These are phyloP conservation scores for Aphanomyces stellatus DNA, from an alignment of 352 stramenopile species.

Conservation along the genomic window DNA sequence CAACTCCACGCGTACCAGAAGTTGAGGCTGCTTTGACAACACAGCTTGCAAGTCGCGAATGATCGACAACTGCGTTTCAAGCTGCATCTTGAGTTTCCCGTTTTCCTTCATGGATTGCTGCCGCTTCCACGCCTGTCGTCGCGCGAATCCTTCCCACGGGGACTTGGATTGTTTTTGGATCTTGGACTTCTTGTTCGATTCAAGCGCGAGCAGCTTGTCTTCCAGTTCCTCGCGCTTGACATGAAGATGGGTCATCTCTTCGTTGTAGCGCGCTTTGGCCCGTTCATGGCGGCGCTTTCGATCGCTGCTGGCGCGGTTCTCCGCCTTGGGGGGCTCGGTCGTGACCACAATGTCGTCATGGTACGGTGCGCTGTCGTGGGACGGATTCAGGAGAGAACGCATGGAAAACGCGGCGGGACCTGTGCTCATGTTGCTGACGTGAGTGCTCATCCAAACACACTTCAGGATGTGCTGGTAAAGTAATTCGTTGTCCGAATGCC, in stretches of 20 bases:
- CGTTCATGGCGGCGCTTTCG: conserved; percentile 13
- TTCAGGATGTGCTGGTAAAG: too few relatives aligned
- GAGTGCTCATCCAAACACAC: background rate
- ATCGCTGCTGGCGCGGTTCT: background rate
- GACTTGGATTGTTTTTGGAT: background rate
- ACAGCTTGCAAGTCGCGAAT: background rate
- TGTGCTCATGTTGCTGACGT: background rate
- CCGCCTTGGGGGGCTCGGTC: background rate
- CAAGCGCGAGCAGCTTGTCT: background rate
- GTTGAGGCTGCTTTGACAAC: conserved; percentile 1
- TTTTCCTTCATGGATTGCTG: conserved; percentile 7
- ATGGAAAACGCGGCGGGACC: background rate
- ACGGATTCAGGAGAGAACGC: background rate
- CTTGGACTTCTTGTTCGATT: conserved; percentile 11
- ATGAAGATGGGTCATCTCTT: conserved; percentile 6
- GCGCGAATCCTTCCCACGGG: conserved; percentile 11
- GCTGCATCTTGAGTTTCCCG: background rate
- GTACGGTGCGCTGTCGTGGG: background rate
- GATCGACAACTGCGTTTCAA: conserved; percentile 7
- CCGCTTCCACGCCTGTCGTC: conserved; percentile 6
- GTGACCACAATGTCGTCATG: background rate
- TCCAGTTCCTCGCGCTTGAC: background rate
- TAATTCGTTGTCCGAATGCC: background rate
- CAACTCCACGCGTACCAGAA: background rate
- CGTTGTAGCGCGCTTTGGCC: conserved; percentile 9